phyloP scores from a whole-genome alignment of 768 basidiomycete genomes.

The Wakefieldia striispora region DNA sequence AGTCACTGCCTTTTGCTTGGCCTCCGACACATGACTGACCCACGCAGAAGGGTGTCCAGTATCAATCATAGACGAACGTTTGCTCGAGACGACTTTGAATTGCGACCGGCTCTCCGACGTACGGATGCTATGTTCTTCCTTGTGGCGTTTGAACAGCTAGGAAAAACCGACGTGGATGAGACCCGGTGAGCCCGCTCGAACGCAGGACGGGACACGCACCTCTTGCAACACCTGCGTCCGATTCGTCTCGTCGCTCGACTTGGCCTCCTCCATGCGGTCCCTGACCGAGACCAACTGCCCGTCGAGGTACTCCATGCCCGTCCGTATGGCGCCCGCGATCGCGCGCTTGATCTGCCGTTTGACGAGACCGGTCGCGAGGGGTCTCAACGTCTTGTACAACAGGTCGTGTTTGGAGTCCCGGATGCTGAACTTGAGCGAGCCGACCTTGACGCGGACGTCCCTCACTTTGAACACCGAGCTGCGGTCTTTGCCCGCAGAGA shows the following conservation, averaged over 20 bases:
- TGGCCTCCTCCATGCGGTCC: conserved; percentile 71
- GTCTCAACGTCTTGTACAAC: conserved; percentile 80
- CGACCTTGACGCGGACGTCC: conserved; percentile 75
- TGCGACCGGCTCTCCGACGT: conserved; percentile 52
- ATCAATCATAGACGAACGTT: conserved; percentile 65
- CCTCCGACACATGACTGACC: conserved; percentile 54
- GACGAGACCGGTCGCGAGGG: conserved; percentile 77
- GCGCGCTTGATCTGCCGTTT: conserved; percentile 69
- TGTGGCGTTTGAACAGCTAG: conserved; percentile 61
- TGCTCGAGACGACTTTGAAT: conserved; percentile 78
- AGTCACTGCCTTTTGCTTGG: conserved; percentile 40
- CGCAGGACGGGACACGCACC: conserved; percentile 35
- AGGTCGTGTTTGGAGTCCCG: conserved; percentile 89
- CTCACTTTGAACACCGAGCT: conserved; percentile 73
- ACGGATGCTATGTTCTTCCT: conserved; percentile 39
- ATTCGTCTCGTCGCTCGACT: conserved; percentile 38
- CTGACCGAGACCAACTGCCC: conserved; percentile 86
- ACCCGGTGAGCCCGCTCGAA: not conserved
- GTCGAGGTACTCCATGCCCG: conserved; percentile 84
- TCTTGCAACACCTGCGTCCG: conserved; percentile 59
- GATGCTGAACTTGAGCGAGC: conserved; percentile 85
- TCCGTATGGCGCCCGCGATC: conserved; percentile 64
- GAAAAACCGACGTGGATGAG: conserved; percentile 12
- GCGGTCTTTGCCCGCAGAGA: conserved; percentile 57
- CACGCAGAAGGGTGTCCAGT: conserved; percentile 69